Percentiles rank a stretch among this genome's conserved stretches.
Evolutionary conservation across 2,329 filamentous ascomycete genomes (phyloP).

Genomic region (Calonectria ilicicola): DNA sequence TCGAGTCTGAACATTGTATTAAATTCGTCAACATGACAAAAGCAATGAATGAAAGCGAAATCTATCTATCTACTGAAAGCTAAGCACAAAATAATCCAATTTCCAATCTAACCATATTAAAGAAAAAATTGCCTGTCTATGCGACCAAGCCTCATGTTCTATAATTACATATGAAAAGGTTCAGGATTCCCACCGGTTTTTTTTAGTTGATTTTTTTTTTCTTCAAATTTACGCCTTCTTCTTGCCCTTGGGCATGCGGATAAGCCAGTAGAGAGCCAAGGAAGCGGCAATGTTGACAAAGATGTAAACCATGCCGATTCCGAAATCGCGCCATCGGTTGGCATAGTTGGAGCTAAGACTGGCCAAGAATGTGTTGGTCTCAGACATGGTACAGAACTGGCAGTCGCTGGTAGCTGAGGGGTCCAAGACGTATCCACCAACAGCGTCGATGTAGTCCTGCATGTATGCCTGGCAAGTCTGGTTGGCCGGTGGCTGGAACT

Average conservation of each 20-base stretch:
- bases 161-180: slow-evolving; percentile 9
- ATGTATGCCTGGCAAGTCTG: slow-evolving; percentile 70
- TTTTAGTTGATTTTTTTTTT: not conserved
- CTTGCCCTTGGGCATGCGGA: slow-evolving; percentile 53
- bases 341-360: slow-evolving; percentile 58
- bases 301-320: slow-evolving; percentile 66
- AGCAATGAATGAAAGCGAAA: not conserved
- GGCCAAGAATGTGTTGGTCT: slow-evolving; percentile 56
- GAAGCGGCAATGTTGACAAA: slow-evolving; percentile 64
- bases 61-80: slow-evolving; percentile 4
- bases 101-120: slow-evolving; percentile 8
- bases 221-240: slow-evolving; percentile 32
- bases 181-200: slow-evolving; percentile 10
- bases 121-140: slow-evolving; percentile 1
- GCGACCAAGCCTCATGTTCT: slow-evolving; percentile 2
- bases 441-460: slow-evolving; percentile 53
- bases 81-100: not conserved
- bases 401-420: slow-evolving; percentile 62
- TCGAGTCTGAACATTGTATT: slow-evolving; percentile 10
- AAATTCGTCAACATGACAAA: slow-evolving; percentile 9
- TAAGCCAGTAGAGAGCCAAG: slow-evolving; percentile 64
- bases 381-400: slow-evolving; percentile 56
- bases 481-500: slow-evolving; percentile 67
- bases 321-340: slow-evolving; percentile 69
- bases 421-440: slow-evolving; percentile 66